Base-by-base conservation (phyloP, 257 asterid species). In the Scutellaria minor region DNA sequence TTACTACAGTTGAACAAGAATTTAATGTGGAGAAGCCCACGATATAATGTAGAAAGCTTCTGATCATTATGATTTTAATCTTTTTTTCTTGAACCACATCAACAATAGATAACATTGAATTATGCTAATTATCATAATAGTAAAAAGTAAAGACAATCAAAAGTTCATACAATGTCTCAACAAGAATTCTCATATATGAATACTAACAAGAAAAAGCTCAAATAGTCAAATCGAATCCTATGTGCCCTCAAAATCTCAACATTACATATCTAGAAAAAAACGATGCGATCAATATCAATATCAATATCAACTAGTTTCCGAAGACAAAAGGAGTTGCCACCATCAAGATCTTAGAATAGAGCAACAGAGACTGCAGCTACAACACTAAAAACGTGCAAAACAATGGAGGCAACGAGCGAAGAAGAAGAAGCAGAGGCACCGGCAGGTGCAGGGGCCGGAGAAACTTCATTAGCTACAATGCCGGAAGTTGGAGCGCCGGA, bases 391-490 rank as follows among this genome's bases (percentile, higher is more conserved):
- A 76, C 44, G 15, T 81, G 46, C 6, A 79, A 53, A 7, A 69
- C 84, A 3, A 74, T 0, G 1, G 91, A 75, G 44, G 72, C 53
- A 35, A 75, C 48, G 18, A 80, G 71, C 1, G 84, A 65, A 0
- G 85, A 81, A 27, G 85, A 81, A 22, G 87, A 78, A 40, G 67
- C 80, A 1, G 87, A 77, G 40, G 52, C 24, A 10, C 81, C 77
- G 0, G 80, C 40, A 0, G 85, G 87, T 15, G 89, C 78, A 0
- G 90, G 80, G 12, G 80, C 78, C 0, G 93, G 89, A 50, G 89
- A 64, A 37, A 40, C 76, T 18, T 53, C 90, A 41, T 1, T 75
- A 13, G 84, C 64, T 15, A 84, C 92, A 11, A 68, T 9, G 42
- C 60, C n/a, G 46, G 64, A 2, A 4, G 66, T 6, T 10, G 84